Conservation (phyloP, 2,329 filamentous ascomycete species). For the Pestalotiopsis sp. region DNA sequence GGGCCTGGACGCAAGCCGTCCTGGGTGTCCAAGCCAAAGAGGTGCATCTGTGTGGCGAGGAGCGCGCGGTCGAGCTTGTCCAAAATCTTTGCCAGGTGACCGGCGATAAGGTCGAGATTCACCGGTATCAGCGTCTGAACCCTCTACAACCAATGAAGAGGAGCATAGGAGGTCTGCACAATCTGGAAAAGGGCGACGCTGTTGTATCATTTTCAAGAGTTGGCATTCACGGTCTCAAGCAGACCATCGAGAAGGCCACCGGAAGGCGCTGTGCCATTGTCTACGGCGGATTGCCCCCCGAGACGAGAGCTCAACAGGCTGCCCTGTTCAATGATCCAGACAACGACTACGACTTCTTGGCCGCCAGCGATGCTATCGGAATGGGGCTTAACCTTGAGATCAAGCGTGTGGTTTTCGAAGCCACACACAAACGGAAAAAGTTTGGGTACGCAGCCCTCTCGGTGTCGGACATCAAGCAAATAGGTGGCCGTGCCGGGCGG, state of each 20-base stretch:
- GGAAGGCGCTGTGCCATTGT: conserved; percentile 86
- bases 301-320: conserved; percentile 90
- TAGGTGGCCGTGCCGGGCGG: conserved; percentile 88
- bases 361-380: conserved; percentile 93
- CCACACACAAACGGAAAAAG: conserved; percentile 73
- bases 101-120: conserved; percentile 82
- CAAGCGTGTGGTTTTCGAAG: conserved; percentile 87
- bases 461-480: conserved; percentile 88
- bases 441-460: conserved; percentile 58
- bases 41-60: conserved; percentile 91
- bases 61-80: conserved; percentile 78
- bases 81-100: conserved; percentile 75
- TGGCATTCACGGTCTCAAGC: conserved; percentile 79
- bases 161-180: conserved; percentile 65
- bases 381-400: conserved; percentile 96
- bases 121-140: conserved; percentile 83
- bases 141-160: conserved; percentile 68
- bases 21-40: conserved; percentile 86
- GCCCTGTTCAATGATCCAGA: conserved; percentile 91
- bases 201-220: conserved; percentile 85
- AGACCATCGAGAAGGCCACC: conserved; percentile 74
- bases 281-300: conserved; percentile 88
- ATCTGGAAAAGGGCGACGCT: conserved; percentile 86
- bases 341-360: conserved; percentile 93
- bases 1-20: conserved; percentile 92